These are phyloP conservation scores for Coemansia sp. DNA, from an alignment of 192 early-diverging fungal species.

Conservation along the genomic window DNA sequence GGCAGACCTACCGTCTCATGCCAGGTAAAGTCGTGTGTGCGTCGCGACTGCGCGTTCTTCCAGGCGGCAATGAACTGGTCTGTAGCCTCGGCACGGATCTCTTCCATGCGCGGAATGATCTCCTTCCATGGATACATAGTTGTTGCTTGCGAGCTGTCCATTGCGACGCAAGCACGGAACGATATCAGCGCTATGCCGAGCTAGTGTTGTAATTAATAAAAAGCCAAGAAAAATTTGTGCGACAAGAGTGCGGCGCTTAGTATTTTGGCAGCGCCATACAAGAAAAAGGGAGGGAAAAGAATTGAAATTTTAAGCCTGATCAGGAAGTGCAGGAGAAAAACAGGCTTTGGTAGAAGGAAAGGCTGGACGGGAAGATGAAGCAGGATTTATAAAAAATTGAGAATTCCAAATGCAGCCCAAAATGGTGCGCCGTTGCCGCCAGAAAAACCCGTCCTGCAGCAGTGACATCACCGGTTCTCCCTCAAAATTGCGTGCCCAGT, in stretches of 20 bases:
- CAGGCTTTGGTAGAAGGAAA: not conserved
- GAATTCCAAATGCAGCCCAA: conserved; percentile 6
- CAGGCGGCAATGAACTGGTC: conserved; percentile 50
- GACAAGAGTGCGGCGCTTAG: conserved; percentile 1
- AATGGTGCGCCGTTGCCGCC: not conserved
- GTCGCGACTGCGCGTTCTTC: conserved; percentile 25
- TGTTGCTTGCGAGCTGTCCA: conserved; percentile 19
- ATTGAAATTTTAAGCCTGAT: not conserved
- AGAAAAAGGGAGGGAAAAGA: not conserved
- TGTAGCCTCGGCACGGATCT: conserved; percentile 47
- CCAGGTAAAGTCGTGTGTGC: conserved; percentile 45
- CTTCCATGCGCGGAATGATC: conserved; percentile 53
- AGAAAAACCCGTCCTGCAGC: conserved; percentile 11
- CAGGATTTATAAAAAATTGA: not conserved
- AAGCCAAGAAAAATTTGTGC: not conserved
- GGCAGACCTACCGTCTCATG: conserved; percentile 50
- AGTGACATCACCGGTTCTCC: conserved; percentile 1
- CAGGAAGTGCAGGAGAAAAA: conserved; percentile 6
- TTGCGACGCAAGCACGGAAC: not conserved
- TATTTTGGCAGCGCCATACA: not conserved
- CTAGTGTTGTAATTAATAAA: not conserved
- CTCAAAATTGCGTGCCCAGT: conserved; percentile 1
- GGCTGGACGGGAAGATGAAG: not conserved
- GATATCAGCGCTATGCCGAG: not conserved
- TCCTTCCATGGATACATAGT: conserved; percentile 46